Percentiles rank a stretch among this genome's conserved stretches.
These are phyloP conservation scores for Parietichytrium sp. DNA, from an alignment of 108 stramenopile species.

Conservation along the genomic window DNA sequence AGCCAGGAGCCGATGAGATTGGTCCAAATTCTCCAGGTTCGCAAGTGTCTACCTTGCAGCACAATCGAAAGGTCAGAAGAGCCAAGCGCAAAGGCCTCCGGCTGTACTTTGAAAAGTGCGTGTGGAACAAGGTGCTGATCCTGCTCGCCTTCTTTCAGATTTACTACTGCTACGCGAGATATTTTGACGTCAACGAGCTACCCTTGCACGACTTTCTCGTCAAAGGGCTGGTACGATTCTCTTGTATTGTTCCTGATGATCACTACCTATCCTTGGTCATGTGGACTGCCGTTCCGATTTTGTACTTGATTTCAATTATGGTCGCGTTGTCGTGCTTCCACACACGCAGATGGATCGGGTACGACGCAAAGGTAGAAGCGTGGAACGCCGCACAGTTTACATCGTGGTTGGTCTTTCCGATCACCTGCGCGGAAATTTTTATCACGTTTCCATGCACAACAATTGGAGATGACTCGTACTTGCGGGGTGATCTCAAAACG, in stretches of 20 bases:
- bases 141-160: neutral
- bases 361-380: no score
- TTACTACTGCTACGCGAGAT: neutral
- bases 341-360: no score
- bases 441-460: neutral
- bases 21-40: no score
- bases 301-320: neutral
- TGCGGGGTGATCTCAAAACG: neutral
- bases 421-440: neutral
- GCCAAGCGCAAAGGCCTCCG: no score
- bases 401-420: conserved; percentile 3
- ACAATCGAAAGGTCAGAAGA: no score
- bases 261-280: neutral
- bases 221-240: neutral
- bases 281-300: neutral
- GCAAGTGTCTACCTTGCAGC: no score
- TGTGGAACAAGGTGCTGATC: conserved; percentile 6
- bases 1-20: no score
- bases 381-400: no score
- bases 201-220: no score
- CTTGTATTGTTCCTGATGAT: neutral
- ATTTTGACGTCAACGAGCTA: neutral
- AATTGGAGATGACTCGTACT: neutral
- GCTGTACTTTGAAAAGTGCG: no score
- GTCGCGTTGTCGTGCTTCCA: no score